phyloP scores from a whole-genome alignment of 768 basidiomycete genomes.

The Pisolithus orientalis region DNA sequence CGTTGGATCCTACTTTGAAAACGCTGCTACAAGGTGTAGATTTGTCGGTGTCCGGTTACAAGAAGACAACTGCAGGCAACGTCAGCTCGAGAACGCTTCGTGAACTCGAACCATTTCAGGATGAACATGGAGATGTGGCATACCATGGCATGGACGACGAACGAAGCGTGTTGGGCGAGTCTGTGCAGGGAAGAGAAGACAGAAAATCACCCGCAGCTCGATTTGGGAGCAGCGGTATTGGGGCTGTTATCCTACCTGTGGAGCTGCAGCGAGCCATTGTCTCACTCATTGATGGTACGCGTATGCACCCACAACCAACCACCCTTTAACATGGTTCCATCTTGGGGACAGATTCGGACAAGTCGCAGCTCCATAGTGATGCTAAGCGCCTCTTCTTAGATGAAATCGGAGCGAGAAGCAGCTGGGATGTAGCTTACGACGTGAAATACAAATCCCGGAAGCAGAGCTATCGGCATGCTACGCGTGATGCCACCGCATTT shows the following conservation, averaged over 20 bases:
- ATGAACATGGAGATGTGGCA: slow-evolving; percentile 26
- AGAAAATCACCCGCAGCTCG: slow-evolving; percentile 76
- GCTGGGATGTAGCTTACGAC: slow-evolving; percentile 54
- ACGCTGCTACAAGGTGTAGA: slow-evolving; percentile 62
- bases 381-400: slow-evolving; percentile 64
- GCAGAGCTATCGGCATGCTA: slow-evolving; percentile 52
- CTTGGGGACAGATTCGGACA: slow-evolving; percentile 49
- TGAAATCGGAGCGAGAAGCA: slow-evolving; percentile 21
- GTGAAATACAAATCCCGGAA: slow-evolving; percentile 53
- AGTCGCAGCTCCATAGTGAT: slow-evolving; percentile 58
- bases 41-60: slow-evolving; percentile 44
- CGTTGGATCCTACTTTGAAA: slow-evolving; percentile 62
- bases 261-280: slow-evolving; percentile 67
- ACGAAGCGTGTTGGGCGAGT: slow-evolving; percentile 23
- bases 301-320: not conserved
- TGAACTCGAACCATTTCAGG: slow-evolving; percentile 51
- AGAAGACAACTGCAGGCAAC: slow-evolving; percentile 26
- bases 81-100: slow-evolving; percentile 25
- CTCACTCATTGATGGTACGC: slow-evolving; percentile 58
- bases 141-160: slow-evolving; percentile 30
- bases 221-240: slow-evolving; percentile 71
- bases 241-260: slow-evolving; percentile 63
- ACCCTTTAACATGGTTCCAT: slow-evolving; percentile 5
- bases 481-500: slow-evolving; percentile 78
- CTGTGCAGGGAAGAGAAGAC: slow-evolving; percentile 25